Evolutionary conservation across 73 alveolate species (phyloP), one percentile per base, ranked within the genome.

Genomic region (Paramecium tetraurelia): DNA sequence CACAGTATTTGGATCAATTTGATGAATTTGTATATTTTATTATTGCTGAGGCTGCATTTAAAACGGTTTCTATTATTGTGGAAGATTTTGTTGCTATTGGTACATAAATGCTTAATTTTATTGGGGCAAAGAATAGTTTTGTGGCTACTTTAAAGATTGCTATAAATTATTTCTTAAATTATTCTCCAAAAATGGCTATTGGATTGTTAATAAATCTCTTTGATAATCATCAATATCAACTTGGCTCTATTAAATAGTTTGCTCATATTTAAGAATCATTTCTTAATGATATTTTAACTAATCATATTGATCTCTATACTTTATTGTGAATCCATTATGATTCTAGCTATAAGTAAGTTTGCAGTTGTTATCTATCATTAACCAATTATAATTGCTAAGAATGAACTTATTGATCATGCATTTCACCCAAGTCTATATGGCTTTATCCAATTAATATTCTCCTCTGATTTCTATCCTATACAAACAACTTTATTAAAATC

Each of bases 271-370:
- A 31, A 24, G 33, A 12, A 48, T 24, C 90, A 80, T n/a, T 40
- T 80, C 90, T 80, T 80, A 44, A 44, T 80, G 75, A 80, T 80
- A 80, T 48, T 44, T 80, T 12, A 72, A 38, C 86, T 72, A 70
- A 24, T 27, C 6, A 71, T 5, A n/a, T 0, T 16, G 1, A n/a
- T 72, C 7, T 29, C n/a, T 0, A 21, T 80, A 44, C 90, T 43
- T 80, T 80, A 44, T 80, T 80, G 6, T 80, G 75, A 44, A 80
- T 80, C 90, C 90, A 80, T 80, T 80, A 80, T 10, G 90, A 33
- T 48, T 80, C 90, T 2, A 80, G 21, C 20, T 44, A 14, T 80
- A 80, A 10, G 22, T 1, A 44, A 1, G 90, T 48, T 22, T 72
- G 16, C 14, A 43, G n/a, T 20, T 80, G n/a, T 80, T 63, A 12